Percentiles rank a stretch among this genome's conserved stretches.
phyloP scores from a whole-genome alignment of 73 alveolate genomes.

The Tetrahymena thermophila region DNA sequence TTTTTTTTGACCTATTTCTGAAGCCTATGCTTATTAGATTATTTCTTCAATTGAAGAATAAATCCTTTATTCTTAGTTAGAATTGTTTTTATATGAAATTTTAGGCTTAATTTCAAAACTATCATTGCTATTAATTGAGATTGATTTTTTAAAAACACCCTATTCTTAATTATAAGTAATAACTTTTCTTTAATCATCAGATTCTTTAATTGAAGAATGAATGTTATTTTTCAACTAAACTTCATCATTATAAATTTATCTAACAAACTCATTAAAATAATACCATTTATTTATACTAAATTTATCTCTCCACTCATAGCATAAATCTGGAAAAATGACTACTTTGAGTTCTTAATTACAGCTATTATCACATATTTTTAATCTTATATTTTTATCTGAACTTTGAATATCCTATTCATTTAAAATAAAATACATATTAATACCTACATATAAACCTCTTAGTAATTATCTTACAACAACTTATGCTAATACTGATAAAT shows the following conservation, averaged over 20 bases:
- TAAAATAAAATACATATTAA: too few species aligned
- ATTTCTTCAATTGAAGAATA: neutral
- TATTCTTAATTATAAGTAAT: neutral
- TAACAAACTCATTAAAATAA: neutral
- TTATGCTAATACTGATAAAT: neutral
- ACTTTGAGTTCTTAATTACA: neutral
- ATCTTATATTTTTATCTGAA: neutral
- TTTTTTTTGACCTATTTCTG: neutral
- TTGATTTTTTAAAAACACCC: neutral
- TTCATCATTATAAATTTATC: neutral
- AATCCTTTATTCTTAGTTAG: neutral
- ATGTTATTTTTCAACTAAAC: neutral
- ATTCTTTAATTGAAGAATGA: neutral
- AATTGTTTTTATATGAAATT: neutral
- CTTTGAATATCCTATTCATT: neutral
- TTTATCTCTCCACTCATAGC: neutral
- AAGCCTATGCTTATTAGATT: neutral
- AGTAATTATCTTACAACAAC: neutral
- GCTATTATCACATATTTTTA: neutral
- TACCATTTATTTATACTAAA: neutral
- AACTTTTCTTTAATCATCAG: neutral
- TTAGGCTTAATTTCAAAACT: neutral
- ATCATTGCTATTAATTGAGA: neutral
- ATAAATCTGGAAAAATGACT: neutral
- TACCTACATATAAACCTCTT: too few species aligned